Evolutionary conservation across 257 asterid species (phyloP), one percentile per base, ranked within the genome.

Genomic region (Knoxia roxburghii): DNA sequence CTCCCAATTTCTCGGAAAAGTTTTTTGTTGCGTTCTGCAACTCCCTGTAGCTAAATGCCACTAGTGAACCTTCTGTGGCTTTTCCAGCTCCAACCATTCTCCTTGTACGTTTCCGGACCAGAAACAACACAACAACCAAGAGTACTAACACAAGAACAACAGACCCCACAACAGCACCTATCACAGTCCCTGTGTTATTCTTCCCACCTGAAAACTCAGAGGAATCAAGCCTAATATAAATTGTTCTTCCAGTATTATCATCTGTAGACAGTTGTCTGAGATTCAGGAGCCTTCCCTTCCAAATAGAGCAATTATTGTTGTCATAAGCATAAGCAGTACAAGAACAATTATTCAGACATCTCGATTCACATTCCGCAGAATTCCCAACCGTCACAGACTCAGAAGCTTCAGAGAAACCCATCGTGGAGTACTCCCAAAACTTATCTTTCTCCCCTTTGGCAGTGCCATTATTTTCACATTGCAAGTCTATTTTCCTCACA

Each of bases 1-100:
- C 81, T 9, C 86, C 86, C 24, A 84, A 72, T 61, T 79, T 84
- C 11, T 77, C 80, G 1, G 86, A 81, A 64, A 84, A 84, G 18
- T 81, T 81, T 59, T 73, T 84, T 45, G 86, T 84, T 0, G 81
- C 83, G 27, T 62, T 55, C 61, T 78, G 80, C 76, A 84, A 72
- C 29, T 79, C 83, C 30, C 60, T 70, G 72, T 76, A 73, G 15
- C 67, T 48, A 62, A 79, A 84, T 40, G 81, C 79, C 64, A 75
- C 67, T 64, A 79, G 58, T 4, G 87, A 79, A 40, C 81, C 82
- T 56, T 79, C 83, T 18, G 56, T 52, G 1, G 66, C 32, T 65
- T 71, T 68, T 17, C 76, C 72, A 18, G 59, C 53, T 23, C 69
- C 73, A 32, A 56, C 40, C 18, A 64, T 45, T 45, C 24, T 73